Evolutionary conservation across 805 yeast genomes (phyloP), one percentile per base, ranked within the genome.

Genomic region (Spencermartinsiella europaea): DNA sequence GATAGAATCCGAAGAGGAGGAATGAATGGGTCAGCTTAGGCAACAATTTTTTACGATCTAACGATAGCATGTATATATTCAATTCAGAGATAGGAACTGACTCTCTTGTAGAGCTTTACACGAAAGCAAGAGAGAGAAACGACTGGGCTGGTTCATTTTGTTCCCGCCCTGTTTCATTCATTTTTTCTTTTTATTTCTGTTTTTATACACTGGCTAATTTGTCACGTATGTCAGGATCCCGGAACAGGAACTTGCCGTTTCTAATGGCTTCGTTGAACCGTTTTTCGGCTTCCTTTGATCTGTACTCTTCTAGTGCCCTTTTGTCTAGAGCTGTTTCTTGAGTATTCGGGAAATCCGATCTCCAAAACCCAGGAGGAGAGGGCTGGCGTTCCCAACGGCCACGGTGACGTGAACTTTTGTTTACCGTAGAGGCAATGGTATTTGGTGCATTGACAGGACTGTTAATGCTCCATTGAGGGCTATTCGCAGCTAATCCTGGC

Each of bases 311-410:
- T 1, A 47, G 50, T 3, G 71, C 62, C 45, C 64, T 61, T 15
- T 49, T 48, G 51, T 68, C 69, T 47, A 72, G 78, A 37, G 57
- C 63, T 1, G 44, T 55, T 53, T 80, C 79, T 49, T 77, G 84
- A 0, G 83, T 75, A 3, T 64, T 65, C 0, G 85, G 83, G 51
- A 81, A 79, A 44, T 78, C 85, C 20, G 79, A 67, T 34, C 78
- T 62, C 51, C 77, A 80, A 61, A 73, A 79, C 0, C 84, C 84
- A 0, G 80, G 80, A 1, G 84, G 85, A 1, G 77, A 68, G 2
- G 67, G 66, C 0, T 71, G 70, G 37, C 73, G 60, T 4, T 54
- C 58, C 55, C 67, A 63, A 20, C 59, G 34, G 40, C 65, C 60
- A 7, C 56, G 44, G 37, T 64, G 62, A 2, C 60, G 48, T 3